Percentiles rank a stretch among this genome's conserved stretches.
These are phyloP conservation scores for Boletus rufocinnamomeus DNA, from an alignment of 768 basidiomycete genomes.

Conservation along the genomic window DNA sequence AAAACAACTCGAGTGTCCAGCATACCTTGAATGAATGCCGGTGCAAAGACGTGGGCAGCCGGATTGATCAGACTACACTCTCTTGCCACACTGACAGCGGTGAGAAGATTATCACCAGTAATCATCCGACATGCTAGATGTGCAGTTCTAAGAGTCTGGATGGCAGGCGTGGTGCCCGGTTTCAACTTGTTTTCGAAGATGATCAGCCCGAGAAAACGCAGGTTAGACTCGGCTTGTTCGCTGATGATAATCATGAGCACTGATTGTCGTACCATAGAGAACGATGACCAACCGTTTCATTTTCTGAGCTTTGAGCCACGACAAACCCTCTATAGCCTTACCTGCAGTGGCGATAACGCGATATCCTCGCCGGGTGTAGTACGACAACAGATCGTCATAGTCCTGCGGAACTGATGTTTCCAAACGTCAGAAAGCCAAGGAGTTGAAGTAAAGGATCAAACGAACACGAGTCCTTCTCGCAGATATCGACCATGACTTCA, in stretches of 20 bases:
- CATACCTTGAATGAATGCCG: slow-evolving; percentile 73
- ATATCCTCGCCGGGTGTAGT: slow-evolving; percentile 96
- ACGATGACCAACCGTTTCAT: slow-evolving; percentile 74
- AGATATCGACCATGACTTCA: slow-evolving; percentile 96
- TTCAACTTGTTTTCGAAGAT: slow-evolving; percentile 99
- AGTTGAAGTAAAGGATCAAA: slow-evolving; percentile 13
- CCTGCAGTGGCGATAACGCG: slow-evolving; percentile 98
- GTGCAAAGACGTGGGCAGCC: slow-evolving; percentile 86
- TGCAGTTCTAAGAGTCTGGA: slow-evolving; percentile 83
- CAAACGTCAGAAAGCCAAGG: slow-evolving; percentile 16
- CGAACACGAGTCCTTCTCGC: slow-evolving; percentile 89
- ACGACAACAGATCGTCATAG: slow-evolving; percentile 93
- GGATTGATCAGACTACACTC: slow-evolving; percentile 90
- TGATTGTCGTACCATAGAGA: not conserved
- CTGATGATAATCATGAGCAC: slow-evolving; percentile 41
- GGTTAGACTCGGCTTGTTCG: slow-evolving; percentile 89
- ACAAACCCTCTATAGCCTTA: slow-evolving; percentile 88
- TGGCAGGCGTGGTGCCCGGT: slow-evolving; percentile 85
- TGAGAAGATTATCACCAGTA: slow-evolving; percentile 95
- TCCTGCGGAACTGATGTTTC: slow-evolving; percentile 79
- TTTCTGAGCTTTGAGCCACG: slow-evolving; percentile 96
- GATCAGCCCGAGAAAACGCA: slow-evolving; percentile 91
- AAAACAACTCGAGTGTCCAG: not conserved
- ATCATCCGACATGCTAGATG: slow-evolving; percentile 97
- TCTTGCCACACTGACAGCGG: slow-evolving; percentile 94